Conservation (phyloP, 2,329 filamentous ascomycete species). For the Ophiostoma quercus region DNA sequence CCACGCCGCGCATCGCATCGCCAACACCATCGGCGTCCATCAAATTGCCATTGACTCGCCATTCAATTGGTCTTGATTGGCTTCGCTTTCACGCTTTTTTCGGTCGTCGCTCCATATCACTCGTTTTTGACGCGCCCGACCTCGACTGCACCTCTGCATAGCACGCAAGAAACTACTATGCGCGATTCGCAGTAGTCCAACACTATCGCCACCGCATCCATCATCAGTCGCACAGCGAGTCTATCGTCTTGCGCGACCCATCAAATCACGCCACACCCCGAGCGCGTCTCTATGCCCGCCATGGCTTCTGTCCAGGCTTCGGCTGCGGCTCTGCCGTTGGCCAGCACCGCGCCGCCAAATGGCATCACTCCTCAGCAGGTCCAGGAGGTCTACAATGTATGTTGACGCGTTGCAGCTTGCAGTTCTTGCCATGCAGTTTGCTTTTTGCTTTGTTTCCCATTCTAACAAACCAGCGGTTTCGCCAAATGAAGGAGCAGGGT, state of each 20-base stretch:
- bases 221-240: background rate
- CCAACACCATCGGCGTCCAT: background rate
- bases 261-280: conserved; percentile 23
- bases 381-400: conserved; percentile 56
- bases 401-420: background rate
- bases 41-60: conserved; percentile 2
- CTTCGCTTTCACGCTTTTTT: background rate
- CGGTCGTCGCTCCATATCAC: conserved; percentile 12
- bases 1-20: conserved; percentile 13
- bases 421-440: background rate
- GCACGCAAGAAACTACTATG: conserved; percentile 16
- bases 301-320: conserved; percentile 80
- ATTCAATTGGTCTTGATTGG: background rate
- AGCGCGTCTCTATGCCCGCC: conserved; percentile 32
- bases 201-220: conserved; percentile 11
- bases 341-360: conserved; percentile 56
- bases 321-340: conserved; percentile 59
- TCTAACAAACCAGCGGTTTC: conserved; percentile 61
- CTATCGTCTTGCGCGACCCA: conserved; percentile 29
- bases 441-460: background rate
- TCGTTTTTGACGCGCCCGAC: conserved; percentile 19
- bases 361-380: conserved; percentile 72
- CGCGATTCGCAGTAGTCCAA: conserved; percentile 17
- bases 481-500: conserved; percentile 80
- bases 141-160: background rate